These are phyloP conservation scores for Mycena kentingensis DNA, from an alignment of 768 basidiomycete species.

Conservation along the genomic window DNA sequence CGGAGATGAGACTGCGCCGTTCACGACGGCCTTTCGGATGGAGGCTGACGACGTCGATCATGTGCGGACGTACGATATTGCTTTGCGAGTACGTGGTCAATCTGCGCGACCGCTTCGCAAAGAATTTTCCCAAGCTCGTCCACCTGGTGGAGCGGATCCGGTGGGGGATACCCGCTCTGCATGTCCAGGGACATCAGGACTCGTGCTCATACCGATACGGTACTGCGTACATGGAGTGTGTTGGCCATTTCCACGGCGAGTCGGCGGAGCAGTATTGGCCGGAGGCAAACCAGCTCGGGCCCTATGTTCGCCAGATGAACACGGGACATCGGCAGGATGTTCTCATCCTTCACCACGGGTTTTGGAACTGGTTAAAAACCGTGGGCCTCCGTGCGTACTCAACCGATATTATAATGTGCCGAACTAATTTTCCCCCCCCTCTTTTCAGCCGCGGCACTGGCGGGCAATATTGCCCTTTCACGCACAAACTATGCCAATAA, in stretches of 20 bases:
- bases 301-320: constrained; percentile 32
- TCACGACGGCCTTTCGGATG: background rate
- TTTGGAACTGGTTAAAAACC: constrained; percentile 31
- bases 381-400: constrained; percentile 2
- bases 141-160: background rate
- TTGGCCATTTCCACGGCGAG: constrained; percentile 34
- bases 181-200: constrained; percentile 32
- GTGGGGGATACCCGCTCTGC: too few relatives aligned
- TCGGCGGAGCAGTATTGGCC: constrained; percentile 31
- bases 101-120: too few relatives aligned
- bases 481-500: background rate
- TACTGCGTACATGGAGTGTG: constrained; percentile 21
- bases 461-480: background rate
- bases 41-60: background rate
- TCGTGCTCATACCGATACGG: constrained; percentile 29
- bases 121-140: background rate
- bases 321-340: constrained; percentile 32
- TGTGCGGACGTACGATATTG: background rate
- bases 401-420: too few relatives aligned
- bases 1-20: background rate
- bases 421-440: background rate
- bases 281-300: constrained; percentile 24
- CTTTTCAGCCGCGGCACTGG: background rate
- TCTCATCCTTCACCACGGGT: constrained; percentile 18
- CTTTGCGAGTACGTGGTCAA: background rate